Conservation (phyloP, 163 green algal genomes). For the Volvox carteri region DNA sequence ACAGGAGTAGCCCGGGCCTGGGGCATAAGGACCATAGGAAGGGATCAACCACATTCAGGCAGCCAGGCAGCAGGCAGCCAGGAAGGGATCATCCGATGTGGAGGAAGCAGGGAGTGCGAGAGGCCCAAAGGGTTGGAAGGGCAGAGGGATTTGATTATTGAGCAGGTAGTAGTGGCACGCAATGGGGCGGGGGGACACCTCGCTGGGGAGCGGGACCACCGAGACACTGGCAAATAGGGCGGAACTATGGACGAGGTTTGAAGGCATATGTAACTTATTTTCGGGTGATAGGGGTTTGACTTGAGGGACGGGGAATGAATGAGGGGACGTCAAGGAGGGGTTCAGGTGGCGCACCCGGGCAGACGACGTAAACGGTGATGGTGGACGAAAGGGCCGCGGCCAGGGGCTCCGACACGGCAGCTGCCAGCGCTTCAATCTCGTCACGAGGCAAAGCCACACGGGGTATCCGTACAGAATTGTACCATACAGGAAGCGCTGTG, state of each 20-base stretch:
- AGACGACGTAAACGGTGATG: conserved; percentile 14
- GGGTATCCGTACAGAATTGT: conserved; percentile 3
- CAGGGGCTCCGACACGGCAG: background rate
- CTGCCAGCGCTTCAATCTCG: background rate
- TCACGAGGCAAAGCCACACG: conserved; percentile 12
- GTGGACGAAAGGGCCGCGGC: background rate
- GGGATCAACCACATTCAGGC: background rate
- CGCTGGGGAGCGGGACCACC: background rate
- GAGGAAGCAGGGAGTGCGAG: background rate
- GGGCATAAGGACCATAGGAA: background rate
- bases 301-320: background rate
- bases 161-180: too few relatives aligned
- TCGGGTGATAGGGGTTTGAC: background rate
- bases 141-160: background rate
- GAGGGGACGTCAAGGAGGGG: too few relatives aligned
- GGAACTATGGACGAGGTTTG: background rate
- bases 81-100: background rate
- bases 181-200: too few relatives aligned
- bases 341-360: background rate
- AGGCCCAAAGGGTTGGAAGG: background rate
- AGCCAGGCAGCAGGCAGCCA: background rate
- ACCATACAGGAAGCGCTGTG: conserved; percentile 32
- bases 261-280: background rate
- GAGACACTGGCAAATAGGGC: background rate
- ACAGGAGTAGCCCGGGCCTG: conserved; percentile 14